Evolutionary conservation across 2,329 filamentous ascomycete genomes (phyloP), one percentile per base, ranked within the genome.

Genomic region (Chaetomium globosum): DNA sequence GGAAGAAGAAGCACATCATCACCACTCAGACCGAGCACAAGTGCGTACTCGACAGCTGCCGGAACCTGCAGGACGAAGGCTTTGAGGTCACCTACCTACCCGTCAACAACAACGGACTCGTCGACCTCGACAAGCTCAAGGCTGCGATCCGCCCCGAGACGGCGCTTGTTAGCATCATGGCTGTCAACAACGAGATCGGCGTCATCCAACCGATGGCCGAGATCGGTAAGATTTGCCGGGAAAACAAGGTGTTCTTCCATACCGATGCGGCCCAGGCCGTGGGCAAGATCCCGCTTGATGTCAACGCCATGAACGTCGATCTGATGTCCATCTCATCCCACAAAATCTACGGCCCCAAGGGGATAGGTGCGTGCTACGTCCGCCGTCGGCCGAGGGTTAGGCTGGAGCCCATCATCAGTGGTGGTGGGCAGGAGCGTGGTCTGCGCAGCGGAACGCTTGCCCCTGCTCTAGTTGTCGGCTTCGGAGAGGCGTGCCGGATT

Each of bases 101-200:
- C 3, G 95, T 99, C 5, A 86, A 93, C 78, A 85, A 80, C 74
- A 94, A 92, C 71, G 95, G 95, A n/a, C 80, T 98, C 70, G 83
- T 99, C 73, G 86, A 89, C 71, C 85, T 99, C 82, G 85, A 90
- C 51, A 87, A 95, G 71, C 85, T 99, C 33, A 90, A 96, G 79
- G 90, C 88, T 26, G 92, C 94, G 28, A 96, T 99, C 68, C 87
- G 91, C 67, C 93, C 93, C 0, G 93, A 98, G 67, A 99, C 95
- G 16, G 89, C 87, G 52, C 81, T 99, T 33, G 93, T 98, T 78
- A 97, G 93, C 75, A 91, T 99, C 78, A 99, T 99, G 95, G 89
- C 95, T 0, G 95, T 99, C 74, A 99, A 99, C 83, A 99, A 99
- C 78, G 95, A 99, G 80, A 98, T 99, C 73, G 95, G 95, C 74